Evolutionary conservation across 2,329 filamentous ascomycete genomes (phyloP), one percentile per base, ranked within the genome.

Genomic region (Xylariaceae sp.): DNA sequence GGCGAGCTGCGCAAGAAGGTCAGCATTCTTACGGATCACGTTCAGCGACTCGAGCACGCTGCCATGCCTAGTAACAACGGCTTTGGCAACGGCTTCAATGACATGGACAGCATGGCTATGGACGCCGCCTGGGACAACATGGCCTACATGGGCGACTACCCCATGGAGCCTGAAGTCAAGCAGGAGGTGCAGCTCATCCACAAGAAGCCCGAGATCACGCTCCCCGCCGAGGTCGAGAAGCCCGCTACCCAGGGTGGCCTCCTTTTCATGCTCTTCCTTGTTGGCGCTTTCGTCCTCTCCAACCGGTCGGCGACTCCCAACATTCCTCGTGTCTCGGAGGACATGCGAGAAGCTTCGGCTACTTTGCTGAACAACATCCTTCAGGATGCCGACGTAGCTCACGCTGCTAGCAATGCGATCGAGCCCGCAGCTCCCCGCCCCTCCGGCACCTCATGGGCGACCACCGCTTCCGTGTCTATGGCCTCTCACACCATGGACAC

Each of bases 211-310:
- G 80, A 82, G 61, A 72, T 76, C 60, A 67, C 72, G 58, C 74
- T 80, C 54, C 72, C 76, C 49, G 72, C 72, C 68, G 81, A 85
- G 48, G 73, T 75, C 60, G 84, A 88, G 63, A 87, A 87, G 77
- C 78, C 83, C 60, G 82, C 87, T 62, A 87, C 90, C 67, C 89
- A 92, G 69, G 90, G 91, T 55, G 85, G 90, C 69, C 77, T 97
- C 69, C 82, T 97, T 74, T 88, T 93, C 75, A 96, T 97, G 91
- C 89, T 97, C 67, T 89, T 99, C 71, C 88, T 99, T 57, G 92
- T 96, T 65, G 94, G 94, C 72, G 94, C 94, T 56, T 96, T 97
- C 72, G 92, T 97, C 68, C 88, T 94, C 63, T 97, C 93, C 37
- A 95, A 92, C 76, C 86, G 86, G 67, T 84, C 86, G 23, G 23